phyloP scores from a whole-genome alignment of 768 basidiomycete genomes.

The Russula vinacea region DNA sequence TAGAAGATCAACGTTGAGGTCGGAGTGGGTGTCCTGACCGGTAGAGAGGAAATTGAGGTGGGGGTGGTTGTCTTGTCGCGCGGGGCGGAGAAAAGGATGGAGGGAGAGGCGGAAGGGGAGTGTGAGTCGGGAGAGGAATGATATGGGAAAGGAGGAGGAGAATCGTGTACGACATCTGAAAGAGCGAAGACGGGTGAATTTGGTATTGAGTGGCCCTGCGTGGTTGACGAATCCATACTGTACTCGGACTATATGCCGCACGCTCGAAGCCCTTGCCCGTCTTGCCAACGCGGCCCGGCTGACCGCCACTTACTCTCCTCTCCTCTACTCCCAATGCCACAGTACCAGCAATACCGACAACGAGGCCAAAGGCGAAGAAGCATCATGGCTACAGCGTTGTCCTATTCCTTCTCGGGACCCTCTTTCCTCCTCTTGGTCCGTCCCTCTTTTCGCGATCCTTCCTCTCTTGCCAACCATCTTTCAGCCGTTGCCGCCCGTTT shows the following conservation, averaged over 20 bases:
- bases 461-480: slow-evolving; percentile 8
- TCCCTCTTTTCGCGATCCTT: slow-evolving; percentile 23
- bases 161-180: slow-evolving; percentile 83
- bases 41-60: slow-evolving; percentile 42
- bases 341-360: background rate
- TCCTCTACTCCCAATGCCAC: too few species aligned
- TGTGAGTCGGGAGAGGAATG: slow-evolving; percentile 33
- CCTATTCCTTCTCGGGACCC: slow-evolving; percentile 83
- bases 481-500: slow-evolving; percentile 91
- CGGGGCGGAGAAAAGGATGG: slow-evolving; percentile 29
- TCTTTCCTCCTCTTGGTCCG: slow-evolving; percentile 88
- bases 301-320: background rate
- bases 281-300: background rate
- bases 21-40: slow-evolving; percentile 40
- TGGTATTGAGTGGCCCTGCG: slow-evolving; percentile 35
- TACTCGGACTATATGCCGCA: background rate
- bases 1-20: slow-evolving; percentile 41
- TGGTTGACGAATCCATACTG: slow-evolving; percentile 13
- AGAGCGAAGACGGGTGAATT: slow-evolving; percentile 60
- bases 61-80: slow-evolving; percentile 23
- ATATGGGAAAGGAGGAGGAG: slow-evolving; percentile 53
- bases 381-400: slow-evolving; percentile 80
- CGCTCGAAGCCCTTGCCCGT: background rate
- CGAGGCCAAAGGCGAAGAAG: slow-evolving; percentile 52
- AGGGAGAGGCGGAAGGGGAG: slow-evolving; percentile 24